Percentiles rank a stretch among this genome's conserved stretches.
phyloP scores from a whole-genome alignment of 306 rosid genomes.

The Cicer yamashitae region DNA sequence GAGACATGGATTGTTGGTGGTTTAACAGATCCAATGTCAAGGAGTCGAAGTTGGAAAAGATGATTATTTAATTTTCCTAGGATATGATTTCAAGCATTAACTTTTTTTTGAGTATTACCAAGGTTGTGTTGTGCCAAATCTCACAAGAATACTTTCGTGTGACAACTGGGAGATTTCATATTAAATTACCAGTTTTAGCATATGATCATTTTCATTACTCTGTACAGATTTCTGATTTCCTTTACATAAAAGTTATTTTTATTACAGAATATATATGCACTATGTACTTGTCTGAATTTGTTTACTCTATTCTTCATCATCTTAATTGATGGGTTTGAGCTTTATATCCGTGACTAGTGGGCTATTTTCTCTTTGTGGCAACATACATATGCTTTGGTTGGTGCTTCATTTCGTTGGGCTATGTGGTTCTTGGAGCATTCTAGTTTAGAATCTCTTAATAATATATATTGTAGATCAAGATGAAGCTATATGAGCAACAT shows the following conservation, averaged over 20 bases:
- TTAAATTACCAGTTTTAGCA: conserved; percentile 44
- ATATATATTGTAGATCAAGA: conserved; percentile 28
- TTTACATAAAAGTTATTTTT: conserved; percentile 36
- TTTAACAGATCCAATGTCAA: conserved; percentile 58
- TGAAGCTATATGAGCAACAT: conserved; percentile 6
- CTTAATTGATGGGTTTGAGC: background rate
- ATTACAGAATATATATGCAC: background rate
- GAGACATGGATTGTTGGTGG: conserved; percentile 95
- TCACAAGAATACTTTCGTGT: conserved; percentile 37
- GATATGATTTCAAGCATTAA: background rate
- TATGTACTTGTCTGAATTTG: conserved; percentile 41
- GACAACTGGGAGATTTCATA: conserved; percentile 50
- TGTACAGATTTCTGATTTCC: conserved; percentile 61
- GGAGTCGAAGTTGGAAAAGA: conserved; percentile 84
- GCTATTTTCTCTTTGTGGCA: background rate
- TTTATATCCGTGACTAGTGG: background rate
- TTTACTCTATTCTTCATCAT: conserved; percentile 22
- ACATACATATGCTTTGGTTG: conserved; percentile 13
- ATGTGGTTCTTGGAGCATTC: conserved; percentile 8
- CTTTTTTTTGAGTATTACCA: background rate
- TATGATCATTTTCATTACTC: conserved; percentile 34
- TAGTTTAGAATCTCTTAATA: conserved; percentile 18
- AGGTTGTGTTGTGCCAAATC: conserved; percentile 28
- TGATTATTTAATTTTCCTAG: conserved; percentile 39
- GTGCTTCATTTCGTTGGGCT: conserved; percentile 2